Percentiles rank a stretch among this genome's conserved stretches.
Conservation (phyloP, 2,329 filamentous ascomycete species). For the Akanthomyces uredinophilus region DNA sequence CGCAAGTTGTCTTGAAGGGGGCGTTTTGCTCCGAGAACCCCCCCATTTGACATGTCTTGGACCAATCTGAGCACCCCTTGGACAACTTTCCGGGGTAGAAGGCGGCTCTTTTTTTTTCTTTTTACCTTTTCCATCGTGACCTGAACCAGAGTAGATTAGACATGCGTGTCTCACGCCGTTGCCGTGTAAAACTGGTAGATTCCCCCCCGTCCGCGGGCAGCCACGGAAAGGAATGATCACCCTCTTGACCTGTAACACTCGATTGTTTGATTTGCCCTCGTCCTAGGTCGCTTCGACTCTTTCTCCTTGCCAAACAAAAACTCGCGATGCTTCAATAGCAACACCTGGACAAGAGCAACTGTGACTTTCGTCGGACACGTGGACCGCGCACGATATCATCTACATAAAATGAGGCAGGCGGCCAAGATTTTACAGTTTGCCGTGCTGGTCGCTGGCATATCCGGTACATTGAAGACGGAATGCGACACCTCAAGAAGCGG, state of each 20-base stretch:
- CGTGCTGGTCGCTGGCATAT: neutral
- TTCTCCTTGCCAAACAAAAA: neutral
- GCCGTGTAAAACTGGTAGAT: neutral
- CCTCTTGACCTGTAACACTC: neutral
- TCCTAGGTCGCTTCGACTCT: neutral
- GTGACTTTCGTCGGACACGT: no score
- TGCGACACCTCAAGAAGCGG: neutral
- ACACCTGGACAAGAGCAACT: neutral
- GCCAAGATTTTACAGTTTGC: neutral
- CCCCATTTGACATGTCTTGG: neutral
- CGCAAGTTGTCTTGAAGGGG: neutral
- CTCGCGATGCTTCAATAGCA: neutral
- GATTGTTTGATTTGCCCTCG: neutral
- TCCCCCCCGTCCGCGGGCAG: neutral
- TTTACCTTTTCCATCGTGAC: neutral
- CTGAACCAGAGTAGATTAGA: neutral
- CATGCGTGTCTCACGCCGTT: neutral
- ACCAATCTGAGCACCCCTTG: neutral
- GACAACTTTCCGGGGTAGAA: neutral
- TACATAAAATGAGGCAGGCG: neutral
- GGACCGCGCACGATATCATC: neutral
- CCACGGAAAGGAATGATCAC: neutral
- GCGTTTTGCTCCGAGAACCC: neutral
- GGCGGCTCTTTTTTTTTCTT: neutral
- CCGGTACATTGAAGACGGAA: neutral